Evolutionary conservation across 2,329 filamentous ascomycete species (phyloP), one percentile per base, ranked within the genome.

Genomic region (Mollisia scopiformis): DNA sequence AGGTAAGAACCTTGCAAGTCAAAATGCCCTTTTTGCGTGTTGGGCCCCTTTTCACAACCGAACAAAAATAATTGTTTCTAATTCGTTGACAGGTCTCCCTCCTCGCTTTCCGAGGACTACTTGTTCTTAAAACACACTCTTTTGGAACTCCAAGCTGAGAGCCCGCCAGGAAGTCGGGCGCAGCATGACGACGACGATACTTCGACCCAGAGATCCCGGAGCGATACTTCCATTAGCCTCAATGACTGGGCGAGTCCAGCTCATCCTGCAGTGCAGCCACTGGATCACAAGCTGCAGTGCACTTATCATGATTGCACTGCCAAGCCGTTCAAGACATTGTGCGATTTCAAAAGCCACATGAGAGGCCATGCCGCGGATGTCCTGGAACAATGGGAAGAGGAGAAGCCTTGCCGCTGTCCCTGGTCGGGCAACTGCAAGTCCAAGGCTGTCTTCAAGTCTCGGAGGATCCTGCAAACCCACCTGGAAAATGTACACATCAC

Each of bases 381-480:
- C 33, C 23, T 60, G 7, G 31, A 35, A 6, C 53, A 41, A 31
- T 60, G 58, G 52, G 23, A 37, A 23, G 28, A 50, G 16, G 28
- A 25, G 21, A n/a, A 56, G 58, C 52, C 52, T 30, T 43, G 35
- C 28, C 52, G 33, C 4, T 62, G 59, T 52, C 25, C 35, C 7
- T 62, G 59, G 59, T 43, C 56, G 2, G 47, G 25, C 5, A 47
- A 47, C 16, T 62, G 59, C 28, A 33, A 39, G 19, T 62, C 59
- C 25, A 62, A 55, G 30, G 59, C 59, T 46, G 47, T 41, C 21
- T 62, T 62, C 59, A 58, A 58, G 21, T 51, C 41, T 16, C 19
- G 23, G 1, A 16, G 43, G 21, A 43, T 55, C 23, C 52, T 58
- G 7, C 50, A 56, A 37, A 55, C 50, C 21, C 59, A 58, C 39